Conservation (phyloP, 805 yeast species). For the Zygosaccharomyces lentus region DNA sequence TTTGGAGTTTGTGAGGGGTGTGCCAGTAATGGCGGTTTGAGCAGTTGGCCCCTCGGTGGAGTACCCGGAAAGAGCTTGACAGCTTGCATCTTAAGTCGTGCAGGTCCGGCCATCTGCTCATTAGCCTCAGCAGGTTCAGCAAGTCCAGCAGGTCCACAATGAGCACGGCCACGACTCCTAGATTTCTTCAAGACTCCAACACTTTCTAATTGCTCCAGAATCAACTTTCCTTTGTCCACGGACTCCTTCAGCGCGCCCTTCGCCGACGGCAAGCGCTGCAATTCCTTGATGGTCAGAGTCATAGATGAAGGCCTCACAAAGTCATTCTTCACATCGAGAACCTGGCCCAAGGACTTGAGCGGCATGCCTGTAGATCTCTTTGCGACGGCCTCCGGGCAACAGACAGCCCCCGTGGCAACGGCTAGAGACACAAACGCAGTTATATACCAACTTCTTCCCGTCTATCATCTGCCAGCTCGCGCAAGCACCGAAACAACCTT, state of each 20-base stretch:
- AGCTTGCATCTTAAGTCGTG: neutral
- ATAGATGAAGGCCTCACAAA: conserved; percentile 32
- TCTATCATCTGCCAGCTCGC: neutral
- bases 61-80: neutral
- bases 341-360: conserved; percentile 31
- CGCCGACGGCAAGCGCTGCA: conserved; percentile 23
- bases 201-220: conserved; percentile 20
- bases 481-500: neutral
- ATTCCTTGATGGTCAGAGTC: conserved; percentile 28
- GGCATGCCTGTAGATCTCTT: conserved; percentile 20
- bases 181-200: conserved; percentile 12
- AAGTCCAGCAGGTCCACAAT: too few species aligned
- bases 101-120: neutral
- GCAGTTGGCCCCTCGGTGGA: neutral
- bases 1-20: neutral
- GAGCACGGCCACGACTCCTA: neutral
- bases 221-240: conserved; percentile 1
- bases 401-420: neutral
- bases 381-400: neutral
- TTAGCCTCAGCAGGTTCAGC: neutral
- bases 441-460: neutral
- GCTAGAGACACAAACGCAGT: neutral
- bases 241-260: conserved; percentile 1
- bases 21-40: neutral
- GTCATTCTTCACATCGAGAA: conserved; percentile 26